Percentiles rank a stretch among this genome's conserved stretches.
Conservation (phyloP, 768 basidiomycete genomes). For the Cubamyces lactineus region DNA sequence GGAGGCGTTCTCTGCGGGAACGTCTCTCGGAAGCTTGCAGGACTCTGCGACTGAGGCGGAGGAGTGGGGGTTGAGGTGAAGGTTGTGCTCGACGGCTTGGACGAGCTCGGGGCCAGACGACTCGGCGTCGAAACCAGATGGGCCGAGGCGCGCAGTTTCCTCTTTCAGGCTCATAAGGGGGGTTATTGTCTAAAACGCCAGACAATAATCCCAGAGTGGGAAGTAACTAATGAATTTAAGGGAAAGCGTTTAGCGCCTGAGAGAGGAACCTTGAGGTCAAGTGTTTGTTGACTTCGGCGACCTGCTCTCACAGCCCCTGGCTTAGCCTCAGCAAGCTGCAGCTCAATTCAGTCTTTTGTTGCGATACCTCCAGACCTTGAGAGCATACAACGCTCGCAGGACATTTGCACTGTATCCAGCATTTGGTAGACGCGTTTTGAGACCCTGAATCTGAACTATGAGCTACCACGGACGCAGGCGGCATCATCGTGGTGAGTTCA, state of each 20-base stretch:
- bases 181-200: not conserved
- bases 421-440: not conserved
- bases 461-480: slow-evolving; percentile 30
- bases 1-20: slow-evolving; percentile 4
- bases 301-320: not conserved
- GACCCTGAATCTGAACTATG: slow-evolving; percentile 19
- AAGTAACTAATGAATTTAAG: not conserved
- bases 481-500: slow-evolving; percentile 31
- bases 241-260: too few species aligned
- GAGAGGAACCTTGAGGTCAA: not conserved
- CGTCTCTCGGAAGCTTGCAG: slow-evolving; percentile 1
- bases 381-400: not conserved
- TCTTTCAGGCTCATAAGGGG: not conserved
- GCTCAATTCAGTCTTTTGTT: slow-evolving; percentile 7
- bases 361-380: not conserved
- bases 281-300: not conserved
- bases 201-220: not conserved
- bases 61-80: not conserved
- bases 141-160: slow-evolving; percentile 9
- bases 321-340: slow-evolving; percentile 4
- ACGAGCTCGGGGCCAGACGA: not conserved
- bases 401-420: not conserved
- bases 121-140: not conserved
- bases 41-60: not conserved
- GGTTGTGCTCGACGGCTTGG: slow-evolving; percentile 26